Evolutionary conservation across 164 flowering plant species (phyloP).

Genomic region (Vitis amurensis): DNA sequence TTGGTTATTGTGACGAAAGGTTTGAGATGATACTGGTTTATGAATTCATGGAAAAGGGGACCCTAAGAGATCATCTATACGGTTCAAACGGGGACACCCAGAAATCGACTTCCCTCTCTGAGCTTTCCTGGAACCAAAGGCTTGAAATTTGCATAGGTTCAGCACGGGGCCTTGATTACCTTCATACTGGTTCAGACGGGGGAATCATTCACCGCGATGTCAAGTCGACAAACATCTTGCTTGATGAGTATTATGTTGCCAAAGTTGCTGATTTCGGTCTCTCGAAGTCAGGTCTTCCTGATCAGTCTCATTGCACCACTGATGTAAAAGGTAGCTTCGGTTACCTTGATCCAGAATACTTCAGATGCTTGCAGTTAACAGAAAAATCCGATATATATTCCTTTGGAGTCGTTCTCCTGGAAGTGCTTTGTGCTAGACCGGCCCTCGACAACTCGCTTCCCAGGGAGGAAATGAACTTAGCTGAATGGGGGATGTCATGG

Average conservation of each 20-base stretch:
- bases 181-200: slow-evolving; percentile 20
- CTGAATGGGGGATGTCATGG: slow-evolving; percentile 26
- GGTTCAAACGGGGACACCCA: background rate
- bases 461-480: slow-evolving; percentile 22
- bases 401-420: slow-evolving; percentile 31
- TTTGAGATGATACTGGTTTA: slow-evolving; percentile 30
- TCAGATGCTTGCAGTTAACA: slow-evolving; percentile 13
- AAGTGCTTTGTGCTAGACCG: slow-evolving; percentile 28
- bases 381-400: slow-evolving; percentile 31
- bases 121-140: slow-evolving; percentile 20
- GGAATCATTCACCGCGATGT: slow-evolving; percentile 28
- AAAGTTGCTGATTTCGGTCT: slow-evolving; percentile 34
- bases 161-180: slow-evolving; percentile 25
- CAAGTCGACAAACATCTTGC: slow-evolving; percentile 29
- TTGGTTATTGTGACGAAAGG: slow-evolving; percentile 29
- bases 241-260: slow-evolving; percentile 16
- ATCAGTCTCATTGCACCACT: slow-evolving; percentile 15
- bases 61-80: slow-evolving; percentile 22
- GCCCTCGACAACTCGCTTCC: slow-evolving; percentile 7
- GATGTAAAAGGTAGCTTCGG: slow-evolving; percentile 22
- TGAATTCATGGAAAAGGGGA: slow-evolving; percentile 34
- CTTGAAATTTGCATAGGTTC: slow-evolving; percentile 34
- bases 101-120: background rate
- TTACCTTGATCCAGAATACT: slow-evolving; percentile 29
- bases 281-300: slow-evolving; percentile 16